Evolutionary conservation across 148 eudicot genomes (phyloP).

Genomic region (Euryodendron excelsum): DNA sequence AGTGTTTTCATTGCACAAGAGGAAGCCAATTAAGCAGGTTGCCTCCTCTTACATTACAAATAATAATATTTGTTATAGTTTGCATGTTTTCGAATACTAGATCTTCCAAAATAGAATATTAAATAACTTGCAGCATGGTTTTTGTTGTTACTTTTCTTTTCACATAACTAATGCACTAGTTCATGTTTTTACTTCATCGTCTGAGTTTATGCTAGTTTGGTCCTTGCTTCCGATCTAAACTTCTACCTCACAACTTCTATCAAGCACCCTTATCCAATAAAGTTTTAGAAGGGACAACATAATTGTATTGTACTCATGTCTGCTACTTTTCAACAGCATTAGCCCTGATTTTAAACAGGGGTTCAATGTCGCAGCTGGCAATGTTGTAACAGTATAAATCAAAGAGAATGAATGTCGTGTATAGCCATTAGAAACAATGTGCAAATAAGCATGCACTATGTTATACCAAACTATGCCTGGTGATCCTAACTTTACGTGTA

Average conservation of each 20-base stretch:
- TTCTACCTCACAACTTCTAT: not conserved
- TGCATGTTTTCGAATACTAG: not conserved
- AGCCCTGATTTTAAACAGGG: not conserved
- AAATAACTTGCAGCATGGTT: too few species aligned
- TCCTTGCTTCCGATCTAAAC: constrained; percentile 6
- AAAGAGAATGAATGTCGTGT: not conserved
- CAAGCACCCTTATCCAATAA: not conserved
- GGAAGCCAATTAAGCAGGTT: not conserved
- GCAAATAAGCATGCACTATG: not conserved
- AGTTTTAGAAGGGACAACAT: constrained; percentile 1
- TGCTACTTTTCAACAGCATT: not conserved
- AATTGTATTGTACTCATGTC: not conserved
- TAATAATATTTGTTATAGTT: not conserved
- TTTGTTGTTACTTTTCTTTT: not conserved
- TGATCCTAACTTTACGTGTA: not conserved
- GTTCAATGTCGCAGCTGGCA: not conserved
- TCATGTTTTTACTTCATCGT: not conserved
- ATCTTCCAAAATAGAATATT: not conserved
- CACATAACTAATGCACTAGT: not conserved
- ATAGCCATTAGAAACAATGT: not conserved
- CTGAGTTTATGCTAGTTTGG: not conserved
- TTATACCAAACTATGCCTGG: not conserved
- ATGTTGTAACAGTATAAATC: not conserved
- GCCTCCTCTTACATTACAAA: not conserved
- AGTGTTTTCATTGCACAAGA: not conserved